Percentiles rank a stretch among this genome's conserved stretches.
phyloP scores from a whole-genome alignment of 116 monocot species.

The Cymodocea nodosa region DNA sequence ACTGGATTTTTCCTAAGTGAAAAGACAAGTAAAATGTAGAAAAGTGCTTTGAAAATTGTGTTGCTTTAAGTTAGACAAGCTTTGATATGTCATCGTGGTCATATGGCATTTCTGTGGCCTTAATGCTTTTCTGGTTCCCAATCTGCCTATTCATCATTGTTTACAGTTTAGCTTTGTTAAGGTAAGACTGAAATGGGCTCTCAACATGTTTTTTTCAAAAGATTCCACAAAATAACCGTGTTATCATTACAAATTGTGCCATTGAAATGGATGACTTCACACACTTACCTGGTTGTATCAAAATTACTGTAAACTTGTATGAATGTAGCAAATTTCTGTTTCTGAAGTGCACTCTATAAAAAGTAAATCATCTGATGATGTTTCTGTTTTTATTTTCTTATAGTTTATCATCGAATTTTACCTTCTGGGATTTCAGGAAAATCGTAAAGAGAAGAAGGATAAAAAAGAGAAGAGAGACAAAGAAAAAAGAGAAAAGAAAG shows the following conservation, averaged over 20 bases:
- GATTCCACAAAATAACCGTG: no score
- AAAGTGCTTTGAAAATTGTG: no score
- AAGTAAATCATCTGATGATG: background rate
- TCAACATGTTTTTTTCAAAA: no score
- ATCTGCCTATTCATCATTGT: no score
- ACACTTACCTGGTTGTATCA: background rate
- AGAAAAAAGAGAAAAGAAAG: constrained; percentile 27
- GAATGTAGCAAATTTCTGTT: background rate
- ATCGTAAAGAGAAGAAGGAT: constrained; percentile 10
- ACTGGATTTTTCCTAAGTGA: no score
- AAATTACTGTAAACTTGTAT: background rate
- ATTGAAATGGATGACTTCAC: background rate
- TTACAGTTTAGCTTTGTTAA: no score
- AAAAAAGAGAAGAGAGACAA: constrained; percentile 19
- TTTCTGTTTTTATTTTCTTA: background rate
- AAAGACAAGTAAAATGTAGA: no score
- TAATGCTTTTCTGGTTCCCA: no score
- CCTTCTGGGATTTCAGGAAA: constrained; percentile 10
- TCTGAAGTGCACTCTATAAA: background rate
- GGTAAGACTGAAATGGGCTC: background rate
- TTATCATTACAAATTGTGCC: background rate
- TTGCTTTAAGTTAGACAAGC: no score
- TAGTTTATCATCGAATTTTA: background rate
- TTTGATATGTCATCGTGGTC: no score
- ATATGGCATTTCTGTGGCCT: no score